Conservation (phyloP, 1,139 yeast genomes). For the Yamadazyma membranifaciens region DNA sequence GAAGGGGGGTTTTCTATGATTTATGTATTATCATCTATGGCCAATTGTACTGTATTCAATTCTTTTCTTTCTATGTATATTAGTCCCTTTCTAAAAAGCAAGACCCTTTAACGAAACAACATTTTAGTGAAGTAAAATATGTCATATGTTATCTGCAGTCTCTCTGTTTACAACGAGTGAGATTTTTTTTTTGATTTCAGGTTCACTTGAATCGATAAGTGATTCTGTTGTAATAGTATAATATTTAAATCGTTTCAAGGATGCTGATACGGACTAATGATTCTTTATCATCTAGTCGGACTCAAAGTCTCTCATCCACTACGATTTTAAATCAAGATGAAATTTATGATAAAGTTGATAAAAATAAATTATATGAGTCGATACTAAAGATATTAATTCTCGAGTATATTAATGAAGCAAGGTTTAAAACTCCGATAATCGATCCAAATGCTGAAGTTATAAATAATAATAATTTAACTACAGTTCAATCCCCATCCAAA, state of each 20-base stretch:
- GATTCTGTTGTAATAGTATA: too few relatives aligned
- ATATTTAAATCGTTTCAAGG: not conserved
- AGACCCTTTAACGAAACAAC: too few relatives aligned
- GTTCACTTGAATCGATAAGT: not conserved
- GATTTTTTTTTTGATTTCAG: too few relatives aligned
- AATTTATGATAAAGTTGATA: slow-evolving; percentile 27
- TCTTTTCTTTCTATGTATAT: too few relatives aligned
- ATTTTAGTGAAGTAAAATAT: too few relatives aligned
- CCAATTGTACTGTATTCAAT: too few relatives aligned
- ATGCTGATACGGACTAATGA: slow-evolving; percentile 7
- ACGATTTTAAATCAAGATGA: slow-evolving; percentile 21
- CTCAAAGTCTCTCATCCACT: slow-evolving; percentile 23
- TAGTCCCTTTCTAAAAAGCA: too few relatives aligned
- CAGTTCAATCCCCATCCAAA: slow-evolving; percentile 12
- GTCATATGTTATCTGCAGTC: not conserved
- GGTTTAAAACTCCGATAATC: slow-evolving; percentile 46
- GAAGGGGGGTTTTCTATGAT: too few relatives aligned
- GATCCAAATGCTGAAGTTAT: slow-evolving; percentile 3
- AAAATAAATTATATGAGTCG: slow-evolving; percentile 33
- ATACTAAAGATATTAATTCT: slow-evolving; percentile 50
- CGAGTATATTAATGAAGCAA: slow-evolving; percentile 57
- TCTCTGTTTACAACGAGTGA: slow-evolving; percentile 1
- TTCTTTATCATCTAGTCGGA: slow-evolving; percentile 4
- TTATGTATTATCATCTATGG: too few relatives aligned
- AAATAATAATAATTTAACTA: not conserved